Conservation (phyloP, 2,329 filamentous ascomycete species). For the Bimuria novae-zelandiae region DNA sequence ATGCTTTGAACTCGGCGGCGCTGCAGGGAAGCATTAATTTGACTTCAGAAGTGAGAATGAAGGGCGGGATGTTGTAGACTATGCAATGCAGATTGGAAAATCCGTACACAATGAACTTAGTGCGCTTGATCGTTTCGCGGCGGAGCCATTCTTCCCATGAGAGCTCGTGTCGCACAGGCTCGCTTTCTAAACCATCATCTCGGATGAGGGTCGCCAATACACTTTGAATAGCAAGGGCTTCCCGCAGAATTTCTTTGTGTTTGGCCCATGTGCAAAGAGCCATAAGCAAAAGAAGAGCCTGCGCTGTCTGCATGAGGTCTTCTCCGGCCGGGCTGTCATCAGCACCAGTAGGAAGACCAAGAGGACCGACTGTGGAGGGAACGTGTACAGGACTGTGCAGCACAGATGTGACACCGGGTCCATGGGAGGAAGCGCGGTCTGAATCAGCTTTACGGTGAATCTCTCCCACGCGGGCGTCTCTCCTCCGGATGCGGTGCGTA, state of each 20-base stretch:
- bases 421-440: slow-evolving; percentile 23
- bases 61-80: slow-evolving; percentile 64
- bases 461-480: slow-evolving; percentile 52
- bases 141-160: slow-evolving; percentile 59
- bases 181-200: slow-evolving; percentile 57
- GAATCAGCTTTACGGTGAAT: slow-evolving; percentile 28
- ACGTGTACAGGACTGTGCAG: slow-evolving; percentile 22
- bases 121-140: slow-evolving; percentile 59
- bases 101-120: slow-evolving; percentile 61
- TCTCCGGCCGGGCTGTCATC: slow-evolving; percentile 22
- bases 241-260: slow-evolving; percentile 60
- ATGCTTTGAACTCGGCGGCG: slow-evolving; percentile 60
- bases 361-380: slow-evolving; percentile 29
- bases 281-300: slow-evolving; percentile 65
- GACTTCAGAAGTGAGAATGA: slow-evolving; percentile 61
- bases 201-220: slow-evolving; percentile 60
- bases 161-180: slow-evolving; percentile 61
- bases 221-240: slow-evolving; percentile 62
- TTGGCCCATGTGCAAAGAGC: slow-evolving; percentile 65
- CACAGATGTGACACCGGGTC: slow-evolving; percentile 17
- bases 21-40: slow-evolving; percentile 60
- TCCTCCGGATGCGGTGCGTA: slow-evolving; percentile 55
- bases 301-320: slow-evolving; percentile 65
- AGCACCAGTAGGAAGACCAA: slow-evolving; percentile 32
- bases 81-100: slow-evolving; percentile 65